Evolutionary conservation across 2,329 filamentous ascomycete species (phyloP), one percentile per base, ranked within the genome.

Genomic region (Phyllosticta capitalensis): DNA sequence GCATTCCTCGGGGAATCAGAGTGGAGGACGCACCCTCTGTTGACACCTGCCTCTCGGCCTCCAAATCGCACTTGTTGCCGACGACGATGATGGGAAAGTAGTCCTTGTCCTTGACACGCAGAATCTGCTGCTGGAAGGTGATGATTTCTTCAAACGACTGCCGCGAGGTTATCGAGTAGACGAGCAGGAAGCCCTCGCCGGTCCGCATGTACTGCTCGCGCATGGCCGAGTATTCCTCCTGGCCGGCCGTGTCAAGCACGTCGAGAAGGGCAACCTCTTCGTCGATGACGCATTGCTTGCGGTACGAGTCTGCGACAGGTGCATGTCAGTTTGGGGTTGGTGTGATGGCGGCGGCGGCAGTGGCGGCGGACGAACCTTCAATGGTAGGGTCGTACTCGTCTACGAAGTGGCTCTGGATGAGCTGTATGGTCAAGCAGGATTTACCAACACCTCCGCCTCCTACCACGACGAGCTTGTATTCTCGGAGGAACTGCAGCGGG

Each of bases 141-240:
- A 91, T 88, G 75, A 99, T 97, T 79, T 99, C 94, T 74, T 99
- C 92, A 71, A 96, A 97, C 70, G 90, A 95, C 77, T 96, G 92
- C 71, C 92, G 85, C 71, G 92, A 96, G 60, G 90, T 96, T 79
- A 99, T 99, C 67, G 92, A 96, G 82, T 97, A 97, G 70, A 97
- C 91, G 57, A 99, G 86, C 71, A 99, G 79, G 78, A 99, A 99
- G 58, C 94, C 94, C 78, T 99, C 94, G 73, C 94, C 94, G 22
- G 92, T 97, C 70, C 94, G 87, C 92, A 99, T 99, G 83, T 97
- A 99, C 79, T 97, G 94, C 80, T 99, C 94, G 72, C 94, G 84
- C 94, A 99, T 97, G 58, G 94, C 94, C 60, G 92, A 96, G 81
- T 97, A 99, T 79, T 99, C 94, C 78, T 99, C 94, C 76, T 99